Evolutionary conservation across 257 asterid species (phyloP), one percentile per base, ranked within the genome.

Genomic region (Nicotiana knightiana): DNA sequence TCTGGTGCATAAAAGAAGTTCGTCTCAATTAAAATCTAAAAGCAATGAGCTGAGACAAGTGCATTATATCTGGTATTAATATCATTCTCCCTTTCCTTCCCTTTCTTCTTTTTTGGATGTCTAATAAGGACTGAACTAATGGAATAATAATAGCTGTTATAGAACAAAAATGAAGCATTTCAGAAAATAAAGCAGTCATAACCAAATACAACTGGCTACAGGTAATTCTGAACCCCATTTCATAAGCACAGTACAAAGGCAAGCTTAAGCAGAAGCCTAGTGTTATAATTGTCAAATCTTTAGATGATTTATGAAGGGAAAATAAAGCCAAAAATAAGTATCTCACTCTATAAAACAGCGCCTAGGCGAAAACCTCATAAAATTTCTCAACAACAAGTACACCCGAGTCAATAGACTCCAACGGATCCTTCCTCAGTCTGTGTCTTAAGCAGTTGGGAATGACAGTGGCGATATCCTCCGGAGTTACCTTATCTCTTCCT

Each of bases 401-500:
- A 0, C 99, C 99, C 0, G 99, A 96, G 91, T 96, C 98, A 4
- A 96, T 96, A 0, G 99, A 91, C 86, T 94, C 97, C 91, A 94
- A 85, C 1, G 97, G 99, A 83, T 96, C 99, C 84, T 94, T 94
- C 26, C 98, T 81, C 10, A 96, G 93, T 13, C 98, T 90, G 89
- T 96, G 99, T 87, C 99, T 92, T 88, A 96, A 89, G 88, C 97
- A 96, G 86, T 91, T 93, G 15, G 98, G 97, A 32, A 96, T 94
- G 68, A 94, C 98, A 2, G 97, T 96, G 16, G 93, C 97, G 28
- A 96, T 92, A 83, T 96, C 98, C 84, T 96, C 97, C 0, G 91
- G 43, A 5, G 93, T 90, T 43, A 93, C 99, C 76, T 89, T 84
- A 53, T 94, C 97, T 85, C 97, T 88, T 82, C 93, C 97, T 83